Evolutionary conservation across 2,329 filamentous ascomycete genomes (phyloP).

Genomic region (Pseudocercospora fijiensis): DNA sequence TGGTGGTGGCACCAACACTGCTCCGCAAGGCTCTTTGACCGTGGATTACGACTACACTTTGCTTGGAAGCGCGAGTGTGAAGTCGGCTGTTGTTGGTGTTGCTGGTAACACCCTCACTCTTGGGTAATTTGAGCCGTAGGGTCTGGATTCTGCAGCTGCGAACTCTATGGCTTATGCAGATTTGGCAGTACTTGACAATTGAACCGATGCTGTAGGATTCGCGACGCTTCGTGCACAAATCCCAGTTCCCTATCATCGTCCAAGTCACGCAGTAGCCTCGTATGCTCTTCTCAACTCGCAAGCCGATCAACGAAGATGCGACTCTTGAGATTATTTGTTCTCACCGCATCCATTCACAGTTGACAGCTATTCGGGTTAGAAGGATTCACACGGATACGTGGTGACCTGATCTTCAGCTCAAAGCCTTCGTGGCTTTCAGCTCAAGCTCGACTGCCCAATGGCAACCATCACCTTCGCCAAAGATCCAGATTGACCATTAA

Average conservation of each 20-base stretch:
- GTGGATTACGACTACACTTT: constrained; percentile 40
- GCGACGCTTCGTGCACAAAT: not conserved
- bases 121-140: constrained; percentile 10
- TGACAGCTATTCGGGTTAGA: not conserved
- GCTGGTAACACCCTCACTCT: constrained; percentile 44
- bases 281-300: not conserved
- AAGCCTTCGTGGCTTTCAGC: constrained; percentile 4
- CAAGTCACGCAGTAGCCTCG: not conserved
- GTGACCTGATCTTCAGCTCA: not conserved
- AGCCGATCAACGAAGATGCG: not conserved
- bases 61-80: constrained; percentile 39
- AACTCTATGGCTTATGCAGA: not conserved
- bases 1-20: constrained; percentile 38
- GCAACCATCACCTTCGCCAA: not conserved
- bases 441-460: not conserved
- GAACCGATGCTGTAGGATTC: not conserved
- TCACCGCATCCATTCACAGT: not conserved
- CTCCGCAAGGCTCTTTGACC: constrained; percentile 37
- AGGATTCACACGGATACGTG: not conserved
- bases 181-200: not conserved
- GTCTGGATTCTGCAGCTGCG: not conserved
- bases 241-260: too few species aligned
- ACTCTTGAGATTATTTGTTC: not conserved
- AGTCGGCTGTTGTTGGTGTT: constrained; percentile 42
- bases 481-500: too few species aligned